These are phyloP conservation scores for Phlebopus sp. DNA, from an alignment of 1,284 basidiomycete species.

Conservation along the genomic window DNA sequence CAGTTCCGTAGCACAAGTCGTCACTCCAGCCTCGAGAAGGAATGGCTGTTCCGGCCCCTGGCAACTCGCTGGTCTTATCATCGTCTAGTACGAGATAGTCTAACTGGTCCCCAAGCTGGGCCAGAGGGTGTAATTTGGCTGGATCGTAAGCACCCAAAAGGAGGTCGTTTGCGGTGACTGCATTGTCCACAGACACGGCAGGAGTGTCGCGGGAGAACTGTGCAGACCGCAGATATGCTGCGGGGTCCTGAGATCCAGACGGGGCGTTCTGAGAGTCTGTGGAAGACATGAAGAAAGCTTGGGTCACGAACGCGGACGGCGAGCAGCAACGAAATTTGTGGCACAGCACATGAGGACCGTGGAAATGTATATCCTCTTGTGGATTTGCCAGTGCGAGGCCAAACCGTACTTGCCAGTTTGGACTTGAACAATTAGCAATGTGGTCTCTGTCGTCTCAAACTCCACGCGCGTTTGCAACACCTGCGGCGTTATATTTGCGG, in stretches of 20 bases:
- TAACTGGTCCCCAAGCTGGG: constrained; percentile 82
- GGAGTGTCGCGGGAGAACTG: constrained; percentile 49
- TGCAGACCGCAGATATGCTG: constrained; percentile 52
- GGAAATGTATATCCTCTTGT: constrained; percentile 17
- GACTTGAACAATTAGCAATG: constrained; percentile 31
- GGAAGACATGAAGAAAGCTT: constrained; percentile 28
- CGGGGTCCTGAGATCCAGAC: constrained; percentile 40
- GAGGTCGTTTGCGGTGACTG: constrained; percentile 79
- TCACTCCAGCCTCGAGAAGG: constrained; percentile 98
- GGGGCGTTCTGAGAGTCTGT: constrained; percentile 19
- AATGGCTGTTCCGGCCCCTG: constrained; percentile 82
- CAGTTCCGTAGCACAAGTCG: constrained; percentile 98
- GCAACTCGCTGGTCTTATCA: constrained; percentile 85
- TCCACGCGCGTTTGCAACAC: constrained; percentile 26
- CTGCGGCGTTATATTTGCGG: constrained; percentile 24
- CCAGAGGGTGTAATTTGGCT: constrained; percentile 86
- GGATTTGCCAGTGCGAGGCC: constrained; percentile 1
- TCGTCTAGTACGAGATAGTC: constrained; percentile 93
- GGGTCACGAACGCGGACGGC: constrained; percentile 18
- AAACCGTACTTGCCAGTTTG: constrained; percentile 13
- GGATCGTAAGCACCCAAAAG: constrained; percentile 86
- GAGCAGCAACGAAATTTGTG: constrained; percentile 30
- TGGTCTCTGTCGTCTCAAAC: constrained; percentile 19
- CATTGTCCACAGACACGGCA: constrained; percentile 44
- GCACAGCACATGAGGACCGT: constrained; percentile 27